Evolutionary conservation across 2,329 filamentous ascomycete species (phyloP), one percentile per base, ranked within the genome.

Genomic region (Fusarium penzigii): DNA sequence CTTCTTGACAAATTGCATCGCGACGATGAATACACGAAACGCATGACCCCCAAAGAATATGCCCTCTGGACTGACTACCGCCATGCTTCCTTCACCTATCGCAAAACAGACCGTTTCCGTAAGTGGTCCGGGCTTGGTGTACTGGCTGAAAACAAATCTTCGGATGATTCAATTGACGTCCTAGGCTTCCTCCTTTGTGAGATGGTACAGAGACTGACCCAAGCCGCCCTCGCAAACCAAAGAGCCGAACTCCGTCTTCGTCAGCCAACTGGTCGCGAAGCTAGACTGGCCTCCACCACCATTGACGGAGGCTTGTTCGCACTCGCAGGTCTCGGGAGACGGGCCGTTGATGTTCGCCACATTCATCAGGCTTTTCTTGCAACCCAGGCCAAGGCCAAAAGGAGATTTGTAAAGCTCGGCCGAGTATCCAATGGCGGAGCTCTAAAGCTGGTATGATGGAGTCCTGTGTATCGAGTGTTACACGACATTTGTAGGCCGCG

Each of bases 11-110:
- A 93, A 2, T 84, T 99, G 14, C 92, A 91, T 64, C 94, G 94
- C 64, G 93, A 93, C 29, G 94, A 99, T 69, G 92, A 97, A 74
- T 88, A 93, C 55, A 97, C 94, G 32, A 96, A 93, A 72, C 86
- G 88, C 65, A 99, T 99, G 94, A 96, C 92, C 2, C 84, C 84
- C 43, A 92, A 97, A 68, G 94, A 99, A 72, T 99, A 99, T 70
- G 90, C 97, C 10, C 96, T 95, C 55, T 99, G 92, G 89, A 95
- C 90, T 29, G 93, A 97, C 73, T 97, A 94, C 68, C 89, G 94
- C 1, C 93, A 97, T 72, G 94, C 94, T 0, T 95, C 90, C 1
- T 99, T 99, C 73, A 97, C 93, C 0, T 97, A 95, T 77, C 88
- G 94, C 66, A 99, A 99, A 76, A 89, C 89, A 69, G 97, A 97